phyloP scores from a whole-genome alignment of 2,329 filamentous ascomycete species.

The Fonsecaea monophora region DNA sequence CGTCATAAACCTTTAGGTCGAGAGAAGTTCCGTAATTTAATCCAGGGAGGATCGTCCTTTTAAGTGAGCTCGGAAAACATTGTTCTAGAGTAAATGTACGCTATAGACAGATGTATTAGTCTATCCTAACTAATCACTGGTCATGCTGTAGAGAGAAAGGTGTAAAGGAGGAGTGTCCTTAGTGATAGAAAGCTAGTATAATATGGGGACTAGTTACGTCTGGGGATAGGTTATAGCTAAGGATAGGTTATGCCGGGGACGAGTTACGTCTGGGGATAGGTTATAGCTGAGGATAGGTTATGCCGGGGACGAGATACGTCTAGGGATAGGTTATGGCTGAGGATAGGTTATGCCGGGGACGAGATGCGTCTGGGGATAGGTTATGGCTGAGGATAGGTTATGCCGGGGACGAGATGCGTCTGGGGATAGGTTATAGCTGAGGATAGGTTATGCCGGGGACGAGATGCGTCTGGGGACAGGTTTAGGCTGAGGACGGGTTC shows the following conservation, averaged over 20 bases:
- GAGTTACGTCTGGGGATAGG: neutral
- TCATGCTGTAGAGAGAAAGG: too few relatives aligned
- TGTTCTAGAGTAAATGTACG: neutral
- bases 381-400: neutral
- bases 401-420: neutral
- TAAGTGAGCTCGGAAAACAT: neutral
- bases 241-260: neutral
- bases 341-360: neutral
- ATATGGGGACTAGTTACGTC: neutral
- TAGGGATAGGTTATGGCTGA: neutral
- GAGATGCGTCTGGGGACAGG: neutral
- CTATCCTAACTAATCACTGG: neutral
- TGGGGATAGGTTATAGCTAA: neutral
- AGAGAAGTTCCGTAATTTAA: neutral
- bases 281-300: neutral
- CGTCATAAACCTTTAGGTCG: slow-evolving; percentile 3
- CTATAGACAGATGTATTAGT: neutral
- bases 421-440: neutral
- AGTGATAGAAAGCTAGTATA: too few relatives aligned
- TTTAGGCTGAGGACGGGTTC: neutral
- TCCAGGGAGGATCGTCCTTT: neutral
- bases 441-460: too few relatives aligned
- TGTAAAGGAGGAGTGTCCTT: too few relatives aligned
- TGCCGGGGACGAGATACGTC: too few relatives aligned
- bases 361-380: neutral